Base-by-base conservation (phyloP, 2,329 filamentous ascomycete species). In the Exserohilum turcica region DNA sequence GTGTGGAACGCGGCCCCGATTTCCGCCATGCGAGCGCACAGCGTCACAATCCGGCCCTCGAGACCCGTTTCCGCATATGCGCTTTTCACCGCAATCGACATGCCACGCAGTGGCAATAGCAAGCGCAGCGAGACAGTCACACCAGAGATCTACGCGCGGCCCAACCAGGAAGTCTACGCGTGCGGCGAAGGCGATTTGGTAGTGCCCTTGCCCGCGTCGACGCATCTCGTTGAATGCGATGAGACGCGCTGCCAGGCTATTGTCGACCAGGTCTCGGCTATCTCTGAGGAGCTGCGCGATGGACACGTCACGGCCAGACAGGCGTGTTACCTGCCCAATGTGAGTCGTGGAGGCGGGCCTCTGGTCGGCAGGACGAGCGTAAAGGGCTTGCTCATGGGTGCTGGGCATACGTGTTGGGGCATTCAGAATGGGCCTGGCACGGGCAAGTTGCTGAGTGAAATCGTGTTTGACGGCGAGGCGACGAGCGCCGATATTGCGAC, bases 321-420 rank as follows among this genome's bases (percentile, higher is more conserved):
- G 77, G 92, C 94, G 19, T 99, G 94, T 76, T 99, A 99, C 75
- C 79, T 99, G 43, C 94, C 94, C 0, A 89, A 88, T 61, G 89
- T 92, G 54, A 76, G 72, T 48, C 73, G 76, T 2, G 77, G 74
- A 18, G 75, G 86, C n/a, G 86, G 85, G 0, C 93, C 94, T 5
- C 74, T 97, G 43, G 83, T 97, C 19, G 94, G 94, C 0, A 78
- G 82, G 47, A 92, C 92, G 6, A 82, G 83, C 2, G 84, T 88
- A 0, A 83, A 85, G 6, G 92, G 92, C 0, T 67, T 97, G 37
- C 87, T 89, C 73, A 80, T 97, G 54, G 94, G 94, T 0, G 84
- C 91, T 0, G 94, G 94, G 0, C 94, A 99, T 78, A 96, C 92
- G 1, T 97, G 93, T 77, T 99, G 94, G 94, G 94, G 94, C 0